Percentiles rank a stretch among this genome's conserved stretches.
phyloP scores from a whole-genome alignment of 768 basidiomycete genomes.

The Tricholoma flavovirens region DNA sequence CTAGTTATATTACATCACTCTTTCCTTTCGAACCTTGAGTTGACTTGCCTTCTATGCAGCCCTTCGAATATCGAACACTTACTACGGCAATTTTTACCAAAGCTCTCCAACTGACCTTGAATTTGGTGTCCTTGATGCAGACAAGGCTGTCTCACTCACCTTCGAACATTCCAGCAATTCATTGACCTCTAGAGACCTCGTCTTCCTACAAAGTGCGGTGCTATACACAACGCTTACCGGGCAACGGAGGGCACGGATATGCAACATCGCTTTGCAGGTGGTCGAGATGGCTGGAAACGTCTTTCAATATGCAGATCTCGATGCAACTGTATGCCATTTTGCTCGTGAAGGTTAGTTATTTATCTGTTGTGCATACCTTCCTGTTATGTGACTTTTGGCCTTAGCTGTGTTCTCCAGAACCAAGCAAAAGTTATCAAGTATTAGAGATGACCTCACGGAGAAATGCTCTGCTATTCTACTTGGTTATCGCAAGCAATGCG shows the following conservation, averaged over 20 bases:
- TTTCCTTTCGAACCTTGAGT: constrained; percentile 1
- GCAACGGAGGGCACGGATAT: constrained; percentile 74
- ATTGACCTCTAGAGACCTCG: constrained; percentile 67
- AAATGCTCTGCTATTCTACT: constrained; percentile 75
- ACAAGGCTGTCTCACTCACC: constrained; percentile 71
- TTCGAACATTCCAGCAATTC: constrained; percentile 61
- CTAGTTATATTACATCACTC: constrained; percentile 45
- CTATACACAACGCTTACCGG: constrained; percentile 80
- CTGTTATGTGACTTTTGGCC: not conserved
- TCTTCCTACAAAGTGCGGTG: constrained; percentile 80
- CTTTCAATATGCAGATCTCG: constrained; percentile 88
- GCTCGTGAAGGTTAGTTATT: constrained; percentile 65
- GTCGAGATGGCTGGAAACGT: constrained; percentile 85
- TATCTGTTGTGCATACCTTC: not conserved
- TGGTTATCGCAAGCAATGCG: constrained; percentile 87
- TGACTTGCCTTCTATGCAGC: constrained; percentile 31
- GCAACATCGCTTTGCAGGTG: constrained; percentile 81
- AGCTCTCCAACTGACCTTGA: constrained; percentile 67
- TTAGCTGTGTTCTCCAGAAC: constrained; percentile 69
- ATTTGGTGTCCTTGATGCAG: constrained; percentile 74
- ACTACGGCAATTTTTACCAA: constrained; percentile 71
- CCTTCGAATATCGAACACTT: constrained; percentile 49
- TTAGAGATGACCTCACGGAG: constrained; percentile 82
- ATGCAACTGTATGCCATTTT: constrained; percentile 68
- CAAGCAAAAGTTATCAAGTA: constrained; percentile 57